These are phyloP conservation scores for Hypocreales sp. DNA, from an alignment of 2,329 filamentous ascomycete genomes.

Conservation along the genomic window DNA sequence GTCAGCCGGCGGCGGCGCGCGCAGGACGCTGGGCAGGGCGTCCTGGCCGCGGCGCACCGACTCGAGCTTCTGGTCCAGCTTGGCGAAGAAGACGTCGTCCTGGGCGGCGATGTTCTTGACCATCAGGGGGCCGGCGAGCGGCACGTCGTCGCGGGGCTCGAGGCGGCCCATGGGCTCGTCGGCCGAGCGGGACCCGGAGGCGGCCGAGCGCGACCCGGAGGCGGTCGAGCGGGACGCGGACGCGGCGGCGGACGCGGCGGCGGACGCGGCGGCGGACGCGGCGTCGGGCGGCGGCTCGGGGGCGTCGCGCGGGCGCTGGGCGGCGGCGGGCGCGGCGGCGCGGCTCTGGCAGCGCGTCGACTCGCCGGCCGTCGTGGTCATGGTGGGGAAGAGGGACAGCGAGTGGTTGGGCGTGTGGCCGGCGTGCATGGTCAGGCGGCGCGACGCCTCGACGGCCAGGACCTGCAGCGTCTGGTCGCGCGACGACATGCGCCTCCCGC, in stretches of 20 bases:
- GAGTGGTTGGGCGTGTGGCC: slow-evolving; percentile 49
- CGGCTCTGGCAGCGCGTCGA: slow-evolving; percentile 12
- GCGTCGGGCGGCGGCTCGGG: no score
- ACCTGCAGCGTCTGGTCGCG: slow-evolving; percentile 28
- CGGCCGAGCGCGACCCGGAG: no score
- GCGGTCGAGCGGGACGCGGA: no score
- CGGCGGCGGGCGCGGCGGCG: slow-evolving; percentile 12
- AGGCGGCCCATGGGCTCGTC: slow-evolving; percentile 12
- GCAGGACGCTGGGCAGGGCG: slow-evolving; percentile 28
- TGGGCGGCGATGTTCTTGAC: slow-evolving; percentile 39
- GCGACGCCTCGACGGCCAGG: slow-evolving; percentile 30
- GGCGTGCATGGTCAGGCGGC: slow-evolving; percentile 43
- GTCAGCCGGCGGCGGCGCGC: neutral
- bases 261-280: neutral
- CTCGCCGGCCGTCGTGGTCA: slow-evolving; percentile 21
- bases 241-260: no score
- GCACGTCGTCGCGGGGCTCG: slow-evolving; percentile 26
- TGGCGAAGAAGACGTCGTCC: slow-evolving; percentile 37
- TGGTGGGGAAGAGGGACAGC: slow-evolving; percentile 32
- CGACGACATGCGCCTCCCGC: slow-evolving; percentile 13
- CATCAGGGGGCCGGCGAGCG: slow-evolving; percentile 36
- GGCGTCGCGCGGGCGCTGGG: no score
- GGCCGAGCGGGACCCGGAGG: neutral
- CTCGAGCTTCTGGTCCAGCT: slow-evolving; percentile 34
- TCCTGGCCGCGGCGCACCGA: slow-evolving; percentile 30